Evolutionary conservation across 2,329 filamentous ascomycete species (phyloP), one percentile per base, ranked within the genome.

Genomic region (Dothideomycetidae sp.): DNA sequence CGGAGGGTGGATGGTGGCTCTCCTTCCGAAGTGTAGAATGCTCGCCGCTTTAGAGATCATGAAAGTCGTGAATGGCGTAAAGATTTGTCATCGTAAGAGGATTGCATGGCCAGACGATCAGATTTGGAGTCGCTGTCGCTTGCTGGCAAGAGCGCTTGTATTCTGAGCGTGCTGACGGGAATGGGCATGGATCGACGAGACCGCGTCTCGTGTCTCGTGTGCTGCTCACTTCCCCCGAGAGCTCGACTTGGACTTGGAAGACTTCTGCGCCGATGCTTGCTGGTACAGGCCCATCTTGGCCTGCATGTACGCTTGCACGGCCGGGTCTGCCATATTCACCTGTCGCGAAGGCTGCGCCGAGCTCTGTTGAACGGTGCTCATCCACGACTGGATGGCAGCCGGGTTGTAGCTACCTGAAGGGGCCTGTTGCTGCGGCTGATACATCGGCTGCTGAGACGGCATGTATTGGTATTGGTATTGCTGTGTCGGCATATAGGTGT

Each of bases 211-310:
- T n/a, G n/a, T n/a, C n/a, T n/a, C n/a, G n/a, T n/a, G n/a, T 26
- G 21, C 21, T 26, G 21, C n/a, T 7, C 7, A 26, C 21, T 26
- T 26, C 7, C 21, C n/a, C 7, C 21, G 21, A 26, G 21, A 7
- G 21, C 21, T 26, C 21, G 21, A 26, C 21, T 26, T 26, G n/a
- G 21, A 26, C 21, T 26, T 26, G n/a, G 21, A 26, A 26, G 21
- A 17, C 31, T 30, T 37, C 11, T 40, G 44, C 4, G 40, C 41
- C 3, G 35, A 26, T 19, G 48, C 40, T 21, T 40, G 50, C n/a
- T 49, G 48, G 35, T 56, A 55, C 10, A 57, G 46, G 5, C 51
- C 50, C 49, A 55, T 44, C 45, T 57, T 56, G 13, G 52, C 52
- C 40, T 51, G 47, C n/a, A 56, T 42, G 32, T 57, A 57, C 3